Evolutionary conservation across 805 yeast species (phyloP), one percentile per base, ranked within the genome.

Genomic region (Cephaloascus albidus): DNA sequence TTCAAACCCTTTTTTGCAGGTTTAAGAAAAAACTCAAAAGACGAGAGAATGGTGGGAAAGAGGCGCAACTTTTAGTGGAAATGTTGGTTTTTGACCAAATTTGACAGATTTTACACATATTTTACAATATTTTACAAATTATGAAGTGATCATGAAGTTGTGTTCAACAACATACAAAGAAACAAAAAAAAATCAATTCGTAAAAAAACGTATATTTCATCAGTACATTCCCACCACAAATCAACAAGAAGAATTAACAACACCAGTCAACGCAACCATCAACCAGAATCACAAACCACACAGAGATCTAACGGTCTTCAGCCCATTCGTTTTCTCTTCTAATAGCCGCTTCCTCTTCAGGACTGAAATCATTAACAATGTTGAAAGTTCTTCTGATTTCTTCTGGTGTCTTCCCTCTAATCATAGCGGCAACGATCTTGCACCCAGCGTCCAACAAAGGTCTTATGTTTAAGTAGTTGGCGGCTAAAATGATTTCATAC

Each of bases 271-370:
- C 14, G 31, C 14, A 27, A 14, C 31, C 14, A 12, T 27, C 10
- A 14, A 12, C 31, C 14, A 27, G 31, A 10, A 12, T 12, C 31
- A 27, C 10, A 12, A 12, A 14, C 14, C 10, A 14, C 14, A 12
- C 31, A 14, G 31, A 10, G 8, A 10, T 16, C 51, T 55, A 81
- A 57, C 90, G 82, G 54, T 83, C 90, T 54, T 83, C 93, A 18
- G 94, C 94, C 94, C 94, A 85, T 59, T 85, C 94, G 53, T 85
- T 85, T 58, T 85, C 94, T 60, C 88, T 77, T 56, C 84, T 79
- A 41, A 85, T 84, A 10, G 90, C 90, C 38, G 87, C 88, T 62
- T 85, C 93, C 58, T 85, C 93, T 56, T 85, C 94, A 4, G 90
- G 87, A 20, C 85, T 78, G 60, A 85, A 85, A 53, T 85, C 94